phyloP scores from a whole-genome alignment of 345 rosid species.

The Linum tenue region DNA sequence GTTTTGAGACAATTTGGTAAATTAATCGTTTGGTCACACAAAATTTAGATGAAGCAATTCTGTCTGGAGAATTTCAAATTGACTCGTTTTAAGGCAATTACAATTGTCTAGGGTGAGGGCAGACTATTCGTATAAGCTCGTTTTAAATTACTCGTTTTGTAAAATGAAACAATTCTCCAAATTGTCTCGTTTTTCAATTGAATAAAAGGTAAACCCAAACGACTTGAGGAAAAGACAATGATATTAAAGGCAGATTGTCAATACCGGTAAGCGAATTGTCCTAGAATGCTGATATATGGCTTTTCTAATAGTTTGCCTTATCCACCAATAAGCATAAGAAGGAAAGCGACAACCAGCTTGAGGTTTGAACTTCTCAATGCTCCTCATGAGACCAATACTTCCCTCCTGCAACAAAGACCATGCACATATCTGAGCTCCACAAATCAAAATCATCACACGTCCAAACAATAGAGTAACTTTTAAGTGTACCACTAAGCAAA shows the following conservation, averaged over 20 bases:
- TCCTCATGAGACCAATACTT: constrained; percentile 83
- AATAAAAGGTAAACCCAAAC: too few species aligned
- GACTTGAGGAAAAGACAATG: background rate
- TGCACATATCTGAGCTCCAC: too few species aligned
- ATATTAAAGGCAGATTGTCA: constrained; percentile 3
- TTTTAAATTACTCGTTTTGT: too few species aligned
- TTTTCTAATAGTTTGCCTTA: constrained; percentile 63
- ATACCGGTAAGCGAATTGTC: constrained; percentile 82
- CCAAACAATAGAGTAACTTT: background rate
- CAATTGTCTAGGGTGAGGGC: too few species aligned
- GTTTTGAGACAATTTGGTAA: too few species aligned
- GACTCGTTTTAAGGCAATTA: too few species aligned
- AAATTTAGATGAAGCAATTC: too few species aligned
- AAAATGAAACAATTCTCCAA: too few species aligned
- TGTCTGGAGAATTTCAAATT: too few species aligned
- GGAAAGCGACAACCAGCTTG: constrained; percentile 75
- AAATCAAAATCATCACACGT: background rate
- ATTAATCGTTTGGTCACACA: too few species aligned
- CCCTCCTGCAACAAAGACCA: constrained; percentile 46
- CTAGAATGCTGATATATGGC: constrained; percentile 72
- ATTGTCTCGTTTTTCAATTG: too few species aligned
- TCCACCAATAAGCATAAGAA: constrained; percentile 92
- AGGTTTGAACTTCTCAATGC: constrained; percentile 79
- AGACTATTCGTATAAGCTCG: too few species aligned
- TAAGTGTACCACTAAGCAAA: background rate